phyloP scores from a whole-genome alignment of 768 basidiomycete genomes.

The Macrolepiota dolichaula region DNA sequence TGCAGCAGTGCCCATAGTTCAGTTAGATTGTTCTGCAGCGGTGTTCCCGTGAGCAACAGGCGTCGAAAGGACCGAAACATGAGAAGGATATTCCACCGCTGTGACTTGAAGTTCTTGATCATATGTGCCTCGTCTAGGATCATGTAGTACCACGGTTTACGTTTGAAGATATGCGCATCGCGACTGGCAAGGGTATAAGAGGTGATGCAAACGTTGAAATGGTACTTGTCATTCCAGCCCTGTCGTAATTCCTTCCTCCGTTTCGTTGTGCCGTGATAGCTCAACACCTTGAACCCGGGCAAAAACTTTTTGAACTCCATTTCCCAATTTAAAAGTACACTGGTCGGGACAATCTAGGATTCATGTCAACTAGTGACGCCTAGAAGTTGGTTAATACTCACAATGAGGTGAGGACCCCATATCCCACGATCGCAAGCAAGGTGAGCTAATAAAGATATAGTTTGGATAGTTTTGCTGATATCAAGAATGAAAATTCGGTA shows the following conservation, averaged over 20 bases:
- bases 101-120: conserved; percentile 96
- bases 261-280: conserved; percentile 88
- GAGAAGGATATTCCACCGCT: conserved; percentile 88
- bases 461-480: conserved; percentile 90
- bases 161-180: conserved; percentile 88
- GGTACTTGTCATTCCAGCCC: conserved; percentile 86
- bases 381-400: conserved; percentile 23
- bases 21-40: conserved; percentile 93
- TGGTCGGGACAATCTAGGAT: conserved; percentile 80
- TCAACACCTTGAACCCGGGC: conserved; percentile 81
- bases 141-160: conserved; percentile 95
- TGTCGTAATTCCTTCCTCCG: conserved; percentile 86
- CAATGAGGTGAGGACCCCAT: conserved; percentile 90
- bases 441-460: conserved; percentile 90
- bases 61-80: conserved; percentile 87
- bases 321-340: conserved; percentile 93
- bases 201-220: conserved; percentile 93
- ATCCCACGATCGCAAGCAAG: conserved; percentile 88
- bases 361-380: conserved; percentile 16
- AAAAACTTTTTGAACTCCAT: conserved; percentile 97
- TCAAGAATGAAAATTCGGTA: background rate
- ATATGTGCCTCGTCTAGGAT: conserved; percentile 95
- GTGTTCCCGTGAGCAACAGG: conserved; percentile 91
- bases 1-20: conserved; percentile 95
- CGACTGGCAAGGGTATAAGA: conserved; percentile 91